phyloP scores from a whole-genome alignment of 192 early-diverging fungal genomes.

The Linnemannia elongata region DNA sequence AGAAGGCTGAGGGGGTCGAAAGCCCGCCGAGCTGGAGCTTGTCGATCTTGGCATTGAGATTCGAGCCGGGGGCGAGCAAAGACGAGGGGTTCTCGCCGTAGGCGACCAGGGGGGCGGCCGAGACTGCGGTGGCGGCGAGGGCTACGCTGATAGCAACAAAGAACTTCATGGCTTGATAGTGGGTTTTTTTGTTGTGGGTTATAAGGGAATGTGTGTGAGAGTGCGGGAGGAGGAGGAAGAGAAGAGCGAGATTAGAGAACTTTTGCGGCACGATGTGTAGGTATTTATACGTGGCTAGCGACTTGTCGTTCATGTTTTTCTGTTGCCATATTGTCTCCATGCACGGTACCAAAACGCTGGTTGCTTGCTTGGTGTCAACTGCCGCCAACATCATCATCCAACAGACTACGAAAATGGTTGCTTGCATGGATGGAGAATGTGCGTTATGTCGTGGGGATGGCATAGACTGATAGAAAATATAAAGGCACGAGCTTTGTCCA shows the following conservation, averaged over 20 bases:
- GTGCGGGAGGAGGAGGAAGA: background rate
- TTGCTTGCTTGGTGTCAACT: too few species aligned
- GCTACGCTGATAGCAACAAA: slow-evolving; percentile 25
- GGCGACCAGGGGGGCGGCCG: slow-evolving; percentile 20
- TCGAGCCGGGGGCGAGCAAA: background rate
- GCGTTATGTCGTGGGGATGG: too few species aligned
- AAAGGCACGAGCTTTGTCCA: too few species aligned
- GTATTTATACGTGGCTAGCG: background rate
- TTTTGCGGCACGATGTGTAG: background rate
- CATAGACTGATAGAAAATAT: too few species aligned
- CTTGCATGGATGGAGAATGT: too few species aligned
- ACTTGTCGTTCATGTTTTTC: too few species aligned
- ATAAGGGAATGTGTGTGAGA: background rate
- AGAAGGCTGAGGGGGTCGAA: slow-evolving; percentile 21
- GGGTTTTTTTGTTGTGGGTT: background rate
- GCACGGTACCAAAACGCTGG: too few species aligned
- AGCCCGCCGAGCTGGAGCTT: slow-evolving; percentile 29
- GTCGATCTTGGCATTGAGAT: slow-evolving; percentile 25
- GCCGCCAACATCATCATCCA: too few species aligned
- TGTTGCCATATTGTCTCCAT: too few species aligned
- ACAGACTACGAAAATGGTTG: too few species aligned
- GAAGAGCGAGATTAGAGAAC: background rate
- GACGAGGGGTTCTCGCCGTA: slow-evolving; percentile 1
- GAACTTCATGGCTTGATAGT: slow-evolving; percentile 17
- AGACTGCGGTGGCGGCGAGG: slow-evolving; percentile 19